phyloP scores from a whole-genome alignment of 768 basidiomycete species.

The Lactarius tabidus region DNA sequence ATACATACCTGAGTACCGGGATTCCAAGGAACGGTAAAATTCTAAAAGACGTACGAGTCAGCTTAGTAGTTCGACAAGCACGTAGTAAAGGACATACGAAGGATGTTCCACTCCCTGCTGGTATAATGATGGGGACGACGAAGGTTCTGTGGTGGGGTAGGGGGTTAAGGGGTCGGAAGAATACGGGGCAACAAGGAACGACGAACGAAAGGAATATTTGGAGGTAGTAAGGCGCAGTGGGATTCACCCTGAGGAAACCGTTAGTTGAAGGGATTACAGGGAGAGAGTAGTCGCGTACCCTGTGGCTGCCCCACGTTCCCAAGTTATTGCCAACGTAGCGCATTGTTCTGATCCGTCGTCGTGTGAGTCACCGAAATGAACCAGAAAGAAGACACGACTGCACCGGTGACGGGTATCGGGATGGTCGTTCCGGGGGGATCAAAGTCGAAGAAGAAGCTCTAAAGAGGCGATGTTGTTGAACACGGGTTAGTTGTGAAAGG shows the following conservation, averaged over 20 bases:
- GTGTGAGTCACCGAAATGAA: neutral
- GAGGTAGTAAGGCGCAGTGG: conserved; percentile 53
- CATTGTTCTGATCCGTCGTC: conserved; percentile 31
- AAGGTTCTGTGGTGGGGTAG: conserved; percentile 37
- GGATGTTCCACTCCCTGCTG: conserved; percentile 42
- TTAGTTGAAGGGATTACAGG: neutral
- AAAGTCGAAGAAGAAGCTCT: conserved; percentile 35
- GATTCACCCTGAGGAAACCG: conserved; percentile 43
- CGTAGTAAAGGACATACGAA: conserved; percentile 40
- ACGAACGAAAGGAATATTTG: conserved; percentile 61
- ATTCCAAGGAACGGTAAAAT: conserved; percentile 55
- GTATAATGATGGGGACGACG: conserved; percentile 49
- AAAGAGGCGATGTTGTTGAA: neutral
- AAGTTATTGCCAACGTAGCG: conserved; percentile 32
- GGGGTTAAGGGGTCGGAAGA: neutral
- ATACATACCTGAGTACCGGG: conserved; percentile 50
- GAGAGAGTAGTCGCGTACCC: conserved; percentile 27
- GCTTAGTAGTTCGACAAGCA: neutral
- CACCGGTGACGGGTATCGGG: conserved; percentile 35
- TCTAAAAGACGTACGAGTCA: conserved; percentile 34
- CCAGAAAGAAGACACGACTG: neutral
- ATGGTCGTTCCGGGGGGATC: conserved; percentile 30
- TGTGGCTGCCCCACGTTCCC: conserved; percentile 28
- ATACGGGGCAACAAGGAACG: neutral
- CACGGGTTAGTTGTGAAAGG: neutral